Conservation (phyloP, 768 basidiomycete species). For the Clathrus columnatus region DNA sequence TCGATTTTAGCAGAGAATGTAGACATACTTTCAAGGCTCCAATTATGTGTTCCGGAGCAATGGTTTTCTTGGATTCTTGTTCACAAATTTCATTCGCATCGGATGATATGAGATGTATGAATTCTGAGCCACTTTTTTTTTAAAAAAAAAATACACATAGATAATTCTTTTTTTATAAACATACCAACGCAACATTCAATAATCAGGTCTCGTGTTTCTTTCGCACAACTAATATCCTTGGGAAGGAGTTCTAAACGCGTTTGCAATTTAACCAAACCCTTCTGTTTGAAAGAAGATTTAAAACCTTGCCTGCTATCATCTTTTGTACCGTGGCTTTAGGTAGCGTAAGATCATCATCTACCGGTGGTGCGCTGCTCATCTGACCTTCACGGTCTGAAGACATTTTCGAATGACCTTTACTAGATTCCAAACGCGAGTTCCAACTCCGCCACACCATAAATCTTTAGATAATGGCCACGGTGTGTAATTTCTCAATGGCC, state of each 20-base stretch:
- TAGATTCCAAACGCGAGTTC: conserved; percentile 4
- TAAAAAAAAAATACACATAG: neutral
- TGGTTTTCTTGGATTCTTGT: conserved; percentile 97
- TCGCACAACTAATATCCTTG: conserved; percentile 78
- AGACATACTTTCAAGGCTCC: conserved; percentile 80
- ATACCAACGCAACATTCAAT: conserved; percentile 99
- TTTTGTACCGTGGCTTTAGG: conserved; percentile 98
- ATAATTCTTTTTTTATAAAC: conserved; percentile 11
- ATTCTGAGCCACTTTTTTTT: conserved; percentile 70
- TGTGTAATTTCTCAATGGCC: conserved; percentile 25
- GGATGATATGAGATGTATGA: conserved; percentile 94
- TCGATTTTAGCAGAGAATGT: conserved; percentile 14
- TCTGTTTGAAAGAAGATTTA: neutral
- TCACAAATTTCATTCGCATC: conserved; percentile 98
- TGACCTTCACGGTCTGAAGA: conserved; percentile 79
- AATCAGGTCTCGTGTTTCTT: conserved; percentile 94
- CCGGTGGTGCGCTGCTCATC: conserved; percentile 45
- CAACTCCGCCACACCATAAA: conserved; percentile 5
- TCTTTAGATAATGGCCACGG: neutral
- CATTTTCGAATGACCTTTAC: no score
- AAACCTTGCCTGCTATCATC: conserved; percentile 75
- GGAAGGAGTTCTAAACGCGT: conserved; percentile 70
- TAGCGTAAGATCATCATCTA: conserved; percentile 89
- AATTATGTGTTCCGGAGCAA: conserved; percentile 95
- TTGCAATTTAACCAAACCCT: neutral